Base-by-base conservation (phyloP, 2,329 filamentous ascomycete genomes). In the Fusarium pilosicola region DNA sequence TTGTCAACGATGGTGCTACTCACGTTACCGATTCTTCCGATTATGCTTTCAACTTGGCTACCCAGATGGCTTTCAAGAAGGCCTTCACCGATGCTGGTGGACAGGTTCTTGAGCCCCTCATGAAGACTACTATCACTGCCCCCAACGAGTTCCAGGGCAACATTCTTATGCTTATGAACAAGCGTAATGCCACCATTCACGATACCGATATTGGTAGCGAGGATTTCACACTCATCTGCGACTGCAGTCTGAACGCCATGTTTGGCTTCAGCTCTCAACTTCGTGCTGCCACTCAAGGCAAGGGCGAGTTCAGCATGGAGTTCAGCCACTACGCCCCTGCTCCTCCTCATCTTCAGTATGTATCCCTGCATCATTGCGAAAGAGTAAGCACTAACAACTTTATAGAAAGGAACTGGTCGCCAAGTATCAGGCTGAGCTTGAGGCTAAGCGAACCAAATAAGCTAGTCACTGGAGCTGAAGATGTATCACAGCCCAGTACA, bases 291-390 rank as follows among this genome's bases (percentile, higher is more conserved):
- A 98, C 95, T 5, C 96, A 99, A 86, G 96, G 96, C 71, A 99
- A 99, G 88, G 96, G 96, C 79, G 96, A 99, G 86, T 99, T 98
- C 81, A 93, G 90, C 79, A 98, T 99, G 96, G 96, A 99, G 85
- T 99, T 99, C 80, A 96, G 93, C 83, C 96, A 98, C 85, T 99
- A 99, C 80, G 91, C 93, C 59, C 88, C 94, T 58, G 94, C 96
- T 67, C 93, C 95, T 55, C 90, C 91, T 78, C 95, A 98, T 81
- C 82, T 98, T 82, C 96, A 99, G 92, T 93, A 92, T 81, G 91
- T 90, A 73, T 49, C 62, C 49, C 34, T 26, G 34, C 20, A 39
- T 17, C 22, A 46, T 42, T 12, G n/a, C 26, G 26, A 26, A 32
- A 17, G 17, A 18, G 32, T 15, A 46, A 28, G 66, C 38, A 41